Conservation (phyloP, 495 filamentous ascomycete species). For the Xylona heveae region DNA sequence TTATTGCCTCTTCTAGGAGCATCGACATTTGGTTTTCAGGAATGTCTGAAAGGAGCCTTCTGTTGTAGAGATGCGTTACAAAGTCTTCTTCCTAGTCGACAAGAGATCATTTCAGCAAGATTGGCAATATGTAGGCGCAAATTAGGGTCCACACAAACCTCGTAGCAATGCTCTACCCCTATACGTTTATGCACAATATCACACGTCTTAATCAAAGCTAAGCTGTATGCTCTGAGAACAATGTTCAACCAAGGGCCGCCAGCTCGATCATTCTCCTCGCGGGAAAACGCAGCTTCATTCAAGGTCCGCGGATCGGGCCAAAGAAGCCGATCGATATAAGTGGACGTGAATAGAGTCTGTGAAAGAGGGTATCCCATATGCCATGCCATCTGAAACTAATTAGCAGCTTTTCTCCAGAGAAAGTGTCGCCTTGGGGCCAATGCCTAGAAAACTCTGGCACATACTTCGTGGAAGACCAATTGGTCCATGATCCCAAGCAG, state of each 20-base stretch:
- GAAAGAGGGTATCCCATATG: slow-evolving; percentile 85
- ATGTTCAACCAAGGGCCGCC: slow-evolving; percentile 31
- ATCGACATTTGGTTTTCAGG: slow-evolving; percentile 30
- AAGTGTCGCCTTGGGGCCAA: not conserved
- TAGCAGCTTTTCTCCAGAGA: slow-evolving; percentile 6
- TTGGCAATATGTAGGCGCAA: not conserved
- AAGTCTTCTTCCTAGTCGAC: slow-evolving; percentile 74
- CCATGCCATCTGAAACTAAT: slow-evolving; percentile 67
- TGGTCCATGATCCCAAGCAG: slow-evolving; percentile 89
- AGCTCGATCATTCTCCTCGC: slow-evolving; percentile 12
- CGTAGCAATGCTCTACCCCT: slow-evolving; percentile 61
- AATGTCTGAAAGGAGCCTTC: slow-evolving; percentile 46
- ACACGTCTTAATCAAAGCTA: slow-evolving; percentile 67
- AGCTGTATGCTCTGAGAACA: slow-evolving; percentile 67
- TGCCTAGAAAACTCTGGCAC: slow-evolving; percentile 5
- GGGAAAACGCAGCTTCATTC: slow-evolving; percentile 45
- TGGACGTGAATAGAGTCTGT: slow-evolving; percentile 83
- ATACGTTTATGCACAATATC: slow-evolving; percentile 57
- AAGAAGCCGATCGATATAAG: slow-evolving; percentile 74
- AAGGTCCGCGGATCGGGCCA: slow-evolving; percentile 43
- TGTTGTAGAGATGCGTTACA: slow-evolving; percentile 69
- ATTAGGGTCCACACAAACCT: slow-evolving; percentile 30
- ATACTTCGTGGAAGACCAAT: slow-evolving; percentile 69
- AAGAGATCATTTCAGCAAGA: not conserved
- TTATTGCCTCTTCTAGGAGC: slow-evolving; percentile 37